Base-by-base conservation (phyloP, 1,284 basidiomycete genomes). In the Macrocystidia cucumis region DNA sequence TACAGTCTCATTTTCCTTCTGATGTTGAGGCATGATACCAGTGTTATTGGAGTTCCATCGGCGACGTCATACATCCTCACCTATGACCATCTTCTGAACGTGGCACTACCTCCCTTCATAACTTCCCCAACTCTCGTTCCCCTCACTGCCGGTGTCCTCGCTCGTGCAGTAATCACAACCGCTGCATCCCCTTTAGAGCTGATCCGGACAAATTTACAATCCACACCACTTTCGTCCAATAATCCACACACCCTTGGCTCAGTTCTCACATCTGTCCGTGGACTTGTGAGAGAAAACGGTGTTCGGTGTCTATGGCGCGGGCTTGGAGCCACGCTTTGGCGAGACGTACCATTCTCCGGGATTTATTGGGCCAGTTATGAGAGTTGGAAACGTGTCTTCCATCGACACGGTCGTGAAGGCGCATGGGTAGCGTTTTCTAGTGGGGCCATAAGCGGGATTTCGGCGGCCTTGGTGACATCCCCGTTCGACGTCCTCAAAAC, bases 401-500 rank as follows among this genome's bases (percentile, higher is more conserved):
- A 62, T 29, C 60, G 60, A 19, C 58, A 50, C 16, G 78, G 79
- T 3, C 52, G 66, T 39, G 60, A 69, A 35, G 91, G 91, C 30
- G 71, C 85, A 23, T 72, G 67, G 35, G 71, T 87, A 16, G 78
- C 90, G 1, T 93, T 95, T 50, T 59, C 77, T n/a, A 80, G 84
- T 46, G 91, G 91, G 7, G 88, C 90, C 9, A 57, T 76, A 28
- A 86, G 83, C 47, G 88, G 89, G 34, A 86, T 75, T 29, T 65
- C 84, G 0, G 89, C 95, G 2, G 91, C 95, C 0, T 64, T 97
- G 5, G 41, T 95, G 23, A 98, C 95, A 2, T 91, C 92, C 22
- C 95, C 96, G 0, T 97, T 97, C 51, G 95, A 98, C 53, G 89
- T 97, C 12, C 70, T 98, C 44, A 98, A 98, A 63, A 98, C 96